Percentiles rank a stretch among this genome's conserved stretches.
Evolutionary conservation across 2,329 filamentous ascomycete genomes (phyloP).

Genomic region (Botrytis pseudocinerea): DNA sequence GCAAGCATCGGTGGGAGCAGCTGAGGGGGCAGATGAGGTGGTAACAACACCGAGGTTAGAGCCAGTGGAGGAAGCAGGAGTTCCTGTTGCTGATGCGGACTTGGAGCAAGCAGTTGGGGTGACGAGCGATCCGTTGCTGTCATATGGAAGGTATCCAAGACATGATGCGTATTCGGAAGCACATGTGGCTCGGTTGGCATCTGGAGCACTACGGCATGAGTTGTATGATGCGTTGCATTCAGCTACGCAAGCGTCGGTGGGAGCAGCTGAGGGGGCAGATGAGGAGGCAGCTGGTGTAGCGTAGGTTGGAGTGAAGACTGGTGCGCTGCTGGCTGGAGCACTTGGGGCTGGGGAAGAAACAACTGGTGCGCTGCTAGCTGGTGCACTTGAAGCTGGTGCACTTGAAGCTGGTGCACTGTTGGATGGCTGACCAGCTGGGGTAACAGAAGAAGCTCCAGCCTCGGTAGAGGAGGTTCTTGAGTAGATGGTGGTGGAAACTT

Average conservation of each 20-base stretch:
- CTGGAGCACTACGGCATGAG: not conserved
- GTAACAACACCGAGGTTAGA: too few species aligned
- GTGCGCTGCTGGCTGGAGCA: not conserved
- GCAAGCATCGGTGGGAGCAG: not conserved
- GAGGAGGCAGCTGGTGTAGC: not conserved
- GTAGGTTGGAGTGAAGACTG: not conserved
- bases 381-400: not conserved
- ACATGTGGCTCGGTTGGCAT: not conserved
- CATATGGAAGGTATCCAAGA: not conserved
- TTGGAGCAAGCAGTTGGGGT: constrained; percentile 6
- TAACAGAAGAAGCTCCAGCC: not conserved
- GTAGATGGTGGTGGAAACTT: constrained; percentile 17
- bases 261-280: too few species aligned
- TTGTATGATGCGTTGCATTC: not conserved
- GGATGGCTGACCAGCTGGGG: constrained; percentile 5
- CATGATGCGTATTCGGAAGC: not conserved
- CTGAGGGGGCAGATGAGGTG: too few species aligned
- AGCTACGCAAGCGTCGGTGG: not conserved
- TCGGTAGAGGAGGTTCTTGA: constrained; percentile 3
- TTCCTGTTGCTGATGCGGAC: not conserved
- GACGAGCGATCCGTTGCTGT: not conserved
- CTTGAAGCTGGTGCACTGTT: not conserved
- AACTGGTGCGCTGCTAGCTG: not conserved
- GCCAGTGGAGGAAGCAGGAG: not conserved
- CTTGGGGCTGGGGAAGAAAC: not conserved